Evolutionary conservation across 2,329 filamentous ascomycete species (phyloP), one percentile per base, ranked within the genome.

Genomic region (Corniculantispora saksenae): DNA sequence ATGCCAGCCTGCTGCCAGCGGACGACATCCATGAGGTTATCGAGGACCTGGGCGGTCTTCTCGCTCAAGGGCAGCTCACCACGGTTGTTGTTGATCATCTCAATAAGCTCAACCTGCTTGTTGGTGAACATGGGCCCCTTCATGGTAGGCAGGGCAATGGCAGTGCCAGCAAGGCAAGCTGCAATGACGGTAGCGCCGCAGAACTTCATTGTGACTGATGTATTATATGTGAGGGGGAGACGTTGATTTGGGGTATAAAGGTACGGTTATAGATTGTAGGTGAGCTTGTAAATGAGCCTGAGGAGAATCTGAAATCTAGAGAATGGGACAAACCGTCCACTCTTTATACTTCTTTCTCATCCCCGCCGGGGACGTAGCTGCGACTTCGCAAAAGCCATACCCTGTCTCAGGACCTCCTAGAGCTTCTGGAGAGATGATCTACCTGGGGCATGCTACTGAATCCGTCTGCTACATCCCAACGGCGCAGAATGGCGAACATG

Each of bases 131-230:
- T 32, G 47, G 62, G 27, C 8, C n/a, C 62, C 35, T 53, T 53
- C 17, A 47, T 25, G 40, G 54, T 58, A 17, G 62, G 54, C 21
- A 61, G n/a, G 23, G 62, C 62, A 17, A 53, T 35, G 32, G 55
- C 35, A 47, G 7, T 51, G 54, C 62, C 55, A 29, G 61, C 61
- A 21, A 64, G 55, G 55, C 55, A 60, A 54, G 55, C 47, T 3
- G 47, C 29, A 23, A 60, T 50, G 38, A 64, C 12, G 29, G 55
- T 45, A 35, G 55, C 45, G 27, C 43, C 55, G 45, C 40, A 59
- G 35, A 60, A 59, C 55, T 60, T 64, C 62, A 64, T 64, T 4
- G 12, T 60, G 51, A 57, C 7, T 40, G 25, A 48, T 55, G 4
- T 25, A 13, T 45, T 21, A n/a, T 8, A 23, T 56, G 40, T 13